A percentile compares a stretch with the other conserved stretches of the same genome.
These are phyloP conservation scores for Neostapfia colusana DNA, from an alignment of 176 grass and related monocot species.

Conservation along the genomic window DNA sequence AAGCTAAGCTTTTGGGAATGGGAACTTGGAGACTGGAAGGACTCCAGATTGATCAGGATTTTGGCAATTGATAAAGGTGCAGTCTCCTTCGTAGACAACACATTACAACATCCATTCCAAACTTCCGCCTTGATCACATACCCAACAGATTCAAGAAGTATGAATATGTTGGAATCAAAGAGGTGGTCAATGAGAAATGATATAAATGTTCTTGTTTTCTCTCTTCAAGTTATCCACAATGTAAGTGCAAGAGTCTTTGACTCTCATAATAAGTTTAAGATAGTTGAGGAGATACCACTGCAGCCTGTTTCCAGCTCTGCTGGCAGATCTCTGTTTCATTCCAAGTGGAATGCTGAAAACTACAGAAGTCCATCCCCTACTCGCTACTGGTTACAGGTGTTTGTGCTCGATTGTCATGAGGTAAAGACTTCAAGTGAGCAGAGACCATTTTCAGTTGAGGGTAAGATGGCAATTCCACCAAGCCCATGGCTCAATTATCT, in stretches of 20 bases:
- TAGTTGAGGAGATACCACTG: conserved; percentile 81
- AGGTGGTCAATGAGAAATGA: conserved; percentile 60
- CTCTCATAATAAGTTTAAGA: conserved; percentile 66
- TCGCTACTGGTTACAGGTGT: conserved; percentile 75
- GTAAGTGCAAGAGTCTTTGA: conserved; percentile 83
- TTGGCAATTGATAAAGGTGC: conserved; percentile 72
- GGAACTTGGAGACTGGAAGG: conserved; percentile 98
- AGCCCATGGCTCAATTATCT: conserved; percentile 52
- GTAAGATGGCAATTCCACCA: conserved; percentile 41
- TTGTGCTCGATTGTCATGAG: conserved; percentile 59
- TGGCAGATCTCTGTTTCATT: conserved; percentile 66
- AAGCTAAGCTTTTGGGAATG: conserved; percentile 83
- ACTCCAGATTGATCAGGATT: conserved; percentile 76
- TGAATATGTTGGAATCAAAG: conserved; percentile 56
- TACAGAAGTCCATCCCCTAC: conserved; percentile 67
- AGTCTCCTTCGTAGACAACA: conserved; percentile 68
- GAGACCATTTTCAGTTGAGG: conserved; percentile 76
- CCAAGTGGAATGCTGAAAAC: conserved; percentile 86
- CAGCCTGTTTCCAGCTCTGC: conserved; percentile 38
- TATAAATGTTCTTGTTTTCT: conserved; percentile 91
- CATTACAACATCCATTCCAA: conserved; percentile 46
- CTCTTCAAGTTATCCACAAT: conserved; percentile 53
- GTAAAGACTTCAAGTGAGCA: conserved; percentile 51
- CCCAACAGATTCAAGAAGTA: conserved; percentile 83
- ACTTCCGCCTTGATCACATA: conserved; percentile 73